Evolutionary conservation across 2,329 filamentous ascomycete genomes (phyloP).

Genomic region (Monosporascus sp.): DNA sequence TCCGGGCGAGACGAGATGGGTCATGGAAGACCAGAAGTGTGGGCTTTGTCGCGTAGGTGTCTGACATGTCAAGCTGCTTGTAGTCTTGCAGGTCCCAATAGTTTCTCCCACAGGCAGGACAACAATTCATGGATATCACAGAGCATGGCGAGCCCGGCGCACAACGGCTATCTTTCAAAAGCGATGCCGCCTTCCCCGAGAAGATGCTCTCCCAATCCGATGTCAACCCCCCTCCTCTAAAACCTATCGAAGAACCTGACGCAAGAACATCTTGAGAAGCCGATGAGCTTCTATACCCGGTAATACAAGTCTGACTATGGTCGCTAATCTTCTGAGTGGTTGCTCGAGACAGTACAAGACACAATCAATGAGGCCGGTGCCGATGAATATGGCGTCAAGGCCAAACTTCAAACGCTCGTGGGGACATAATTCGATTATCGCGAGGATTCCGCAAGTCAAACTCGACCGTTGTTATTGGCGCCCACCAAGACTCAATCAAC

Average conservation of each 20-base stretch:
- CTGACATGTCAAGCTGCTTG: neutral
- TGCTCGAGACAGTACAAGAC: slow-evolving; percentile 67
- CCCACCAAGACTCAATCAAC: slow-evolving; percentile 95
- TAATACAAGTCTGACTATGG: slow-evolving; percentile 79
- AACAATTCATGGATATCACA: slow-evolving; percentile 94
- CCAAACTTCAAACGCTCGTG: slow-evolving; percentile 76
- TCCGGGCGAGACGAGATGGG: slow-evolving; percentile 76
- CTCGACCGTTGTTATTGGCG: slow-evolving; percentile 81
- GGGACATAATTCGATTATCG: slow-evolving; percentile 88
- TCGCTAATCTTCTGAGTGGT: slow-evolving; percentile 80
- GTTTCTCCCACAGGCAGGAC: slow-evolving; percentile 57
- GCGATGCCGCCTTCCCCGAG: slow-evolving; percentile 58
- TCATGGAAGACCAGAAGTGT: slow-evolving; percentile 95
- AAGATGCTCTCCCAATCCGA: slow-evolving; percentile 60
- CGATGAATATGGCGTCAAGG: slow-evolving; percentile 58
- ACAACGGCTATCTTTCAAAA: slow-evolving; percentile 28
- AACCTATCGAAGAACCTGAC: slow-evolving; percentile 72
- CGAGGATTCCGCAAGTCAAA: slow-evolving; percentile 82
- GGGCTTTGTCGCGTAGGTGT: slow-evolving; percentile 68
- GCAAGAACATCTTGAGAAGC: slow-evolving; percentile 68
- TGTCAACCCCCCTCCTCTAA: slow-evolving; percentile 61
- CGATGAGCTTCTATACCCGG: slow-evolving; percentile 74
- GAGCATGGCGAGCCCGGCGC: slow-evolving; percentile 61
- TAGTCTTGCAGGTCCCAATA: slow-evolving; percentile 7
- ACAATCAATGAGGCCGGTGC: slow-evolving; percentile 70